Conservation (phyloP, 441 rosid genomes). For the Bocquillonia castaneifolia region DNA sequence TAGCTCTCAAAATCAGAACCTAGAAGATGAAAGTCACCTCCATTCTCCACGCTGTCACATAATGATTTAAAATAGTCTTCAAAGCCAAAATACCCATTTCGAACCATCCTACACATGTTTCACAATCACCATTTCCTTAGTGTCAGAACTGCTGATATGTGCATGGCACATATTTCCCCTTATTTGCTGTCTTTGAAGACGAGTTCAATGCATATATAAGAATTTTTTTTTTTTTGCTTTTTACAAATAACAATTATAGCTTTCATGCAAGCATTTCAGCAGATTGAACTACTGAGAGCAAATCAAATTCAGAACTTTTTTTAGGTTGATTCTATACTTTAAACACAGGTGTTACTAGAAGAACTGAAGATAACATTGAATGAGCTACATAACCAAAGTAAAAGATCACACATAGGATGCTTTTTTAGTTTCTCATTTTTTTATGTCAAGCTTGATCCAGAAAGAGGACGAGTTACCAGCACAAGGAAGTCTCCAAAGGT, state of each 20-base stretch:
- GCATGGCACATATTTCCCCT: background rate
- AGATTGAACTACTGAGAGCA: background rate
- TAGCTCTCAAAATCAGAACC: constrained; percentile 47
- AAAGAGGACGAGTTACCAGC: background rate
- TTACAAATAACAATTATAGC: background rate
- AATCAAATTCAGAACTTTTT: background rate
- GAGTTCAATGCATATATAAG: background rate
- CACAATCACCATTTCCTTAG: background rate
- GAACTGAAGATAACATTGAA: background rate
- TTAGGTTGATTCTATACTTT: no score
- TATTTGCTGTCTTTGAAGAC: background rate
- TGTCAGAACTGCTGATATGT: background rate
- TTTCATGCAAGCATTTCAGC: background rate
- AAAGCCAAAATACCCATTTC: constrained; percentile 45
- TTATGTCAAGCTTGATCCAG: background rate
- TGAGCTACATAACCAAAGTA: background rate
- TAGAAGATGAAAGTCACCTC: constrained; percentile 39
- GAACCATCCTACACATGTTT: constrained; percentile 36
- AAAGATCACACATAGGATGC: background rate
- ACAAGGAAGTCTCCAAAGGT: background rate
- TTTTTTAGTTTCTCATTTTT: background rate
- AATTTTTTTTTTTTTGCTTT: no score
- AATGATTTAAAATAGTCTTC: constrained; percentile 40
- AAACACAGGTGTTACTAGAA: no score
- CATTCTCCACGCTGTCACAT: constrained; percentile 41